Evolutionary conservation across 2,329 filamentous ascomycete species (phyloP), one percentile per base, ranked within the genome.

Genomic region (Helicocarpus griseus): DNA sequence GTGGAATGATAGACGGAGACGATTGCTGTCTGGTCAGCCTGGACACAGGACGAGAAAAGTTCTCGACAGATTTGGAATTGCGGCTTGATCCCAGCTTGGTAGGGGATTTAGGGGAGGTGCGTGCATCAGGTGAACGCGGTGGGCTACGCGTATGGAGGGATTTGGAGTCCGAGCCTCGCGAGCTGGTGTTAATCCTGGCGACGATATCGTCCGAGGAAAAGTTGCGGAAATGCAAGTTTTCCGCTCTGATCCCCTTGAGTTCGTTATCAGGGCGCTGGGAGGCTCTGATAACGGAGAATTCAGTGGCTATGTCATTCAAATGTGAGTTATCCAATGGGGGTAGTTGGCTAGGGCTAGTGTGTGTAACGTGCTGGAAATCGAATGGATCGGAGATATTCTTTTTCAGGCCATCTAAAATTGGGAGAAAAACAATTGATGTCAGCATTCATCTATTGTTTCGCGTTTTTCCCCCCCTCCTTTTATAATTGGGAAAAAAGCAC

Each of bases 311-410:
- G 28, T 79, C 73, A 52, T 73, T 69, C 51, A 77, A 71, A 49
- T 74, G 72, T 11, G 75, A 69, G 31, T 71, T 73, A 36, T 79
- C 73, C 19, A 82, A 65, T 3, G 69, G 69, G 29, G 76, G 71
- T 51, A 81, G 73, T 51, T 82, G 76, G 22, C 74, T 65, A 22
- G 76, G 74, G 51, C 75, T 74, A 26, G 79, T 80, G 60, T 83
- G 80, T 33, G 78, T 79, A 49, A 84, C 65, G 59, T 83, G 81
- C 55, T 83, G 79, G 60, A 84, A 84, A 58, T 81, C 78, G 63
- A 81, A 84, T 1, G 81, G 81, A 52, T 75, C 74, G 0, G 81
- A 84, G 49, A 83, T 83, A 52, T 69, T 68, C 39, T 65, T 67
- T 61, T 77, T 78, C 49, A 71, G 51, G 50, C 68, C 65, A 57